These are phyloP conservation scores for Penicillium vulpinum DNA, from an alignment of 2,329 filamentous ascomycete species.

Conservation along the genomic window DNA sequence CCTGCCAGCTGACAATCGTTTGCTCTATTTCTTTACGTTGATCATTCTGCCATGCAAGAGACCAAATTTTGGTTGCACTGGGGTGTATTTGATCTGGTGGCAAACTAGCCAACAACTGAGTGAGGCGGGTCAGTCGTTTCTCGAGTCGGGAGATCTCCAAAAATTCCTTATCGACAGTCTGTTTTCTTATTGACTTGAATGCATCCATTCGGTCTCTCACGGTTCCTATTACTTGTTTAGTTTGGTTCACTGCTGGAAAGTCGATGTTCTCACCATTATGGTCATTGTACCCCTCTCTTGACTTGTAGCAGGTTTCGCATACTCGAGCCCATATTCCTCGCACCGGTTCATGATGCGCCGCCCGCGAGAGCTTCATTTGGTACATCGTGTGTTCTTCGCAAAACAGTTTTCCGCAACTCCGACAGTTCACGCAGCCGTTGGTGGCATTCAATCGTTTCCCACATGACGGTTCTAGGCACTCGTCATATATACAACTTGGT, in stretches of 20 bases:
- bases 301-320: conserved; percentile 99
- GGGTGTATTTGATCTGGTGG: conserved; percentile 65
- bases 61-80: conserved; percentile 48
- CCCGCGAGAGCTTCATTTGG: conserved; percentile 93
- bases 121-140: conserved; percentile 87
- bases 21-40: conserved; percentile 82
- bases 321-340: conserved; percentile 91
- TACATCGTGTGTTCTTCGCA: conserved; percentile 99
- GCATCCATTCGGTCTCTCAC: conserved; percentile 69
- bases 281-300: conserved; percentile 91
- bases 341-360: conserved; percentile 85
- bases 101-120: conserved; percentile 74
- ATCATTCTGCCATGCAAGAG: conserved; percentile 67
- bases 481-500: conserved; percentile 67
- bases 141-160: conserved; percentile 87
- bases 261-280: conserved; percentile 57
- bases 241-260: neutral
- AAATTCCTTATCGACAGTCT: conserved; percentile 78
- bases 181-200: conserved; percentile 71
- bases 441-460: conserved; percentile 74
- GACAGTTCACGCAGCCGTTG: conserved; percentile 86
- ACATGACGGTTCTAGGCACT: conserved; percentile 85
- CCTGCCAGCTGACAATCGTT: conserved; percentile 91
- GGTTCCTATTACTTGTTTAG: conserved; percentile 48
- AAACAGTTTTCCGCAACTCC: conserved; percentile 88